Conservation (phyloP, 805 yeast species). For the Torulaspora maleeae region DNA sequence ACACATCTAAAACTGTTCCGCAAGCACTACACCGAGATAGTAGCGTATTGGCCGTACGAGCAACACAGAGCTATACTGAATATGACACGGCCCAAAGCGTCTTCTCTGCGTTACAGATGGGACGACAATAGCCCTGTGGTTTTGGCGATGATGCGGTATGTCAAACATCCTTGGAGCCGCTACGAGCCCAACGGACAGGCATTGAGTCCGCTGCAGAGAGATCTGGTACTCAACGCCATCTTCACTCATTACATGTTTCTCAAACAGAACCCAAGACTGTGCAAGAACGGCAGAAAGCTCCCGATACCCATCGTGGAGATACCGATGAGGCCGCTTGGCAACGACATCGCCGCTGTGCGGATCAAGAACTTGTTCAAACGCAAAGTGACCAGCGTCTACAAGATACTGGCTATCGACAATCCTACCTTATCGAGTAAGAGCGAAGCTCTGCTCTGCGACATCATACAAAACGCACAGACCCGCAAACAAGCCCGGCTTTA, state of each 20-base stretch:
- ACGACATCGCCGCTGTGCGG: constrained; percentile 19
- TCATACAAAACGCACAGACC: constrained; percentile 6
- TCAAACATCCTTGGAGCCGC: constrained; percentile 14
- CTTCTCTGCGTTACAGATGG: constrained; percentile 19
- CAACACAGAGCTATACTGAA: constrained; percentile 13
- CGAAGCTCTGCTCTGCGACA: constrained; percentile 14
- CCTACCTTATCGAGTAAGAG: constrained; percentile 13
- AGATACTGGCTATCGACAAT: constrained; percentile 21
- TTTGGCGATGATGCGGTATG: constrained; percentile 11
- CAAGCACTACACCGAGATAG: constrained; percentile 13
- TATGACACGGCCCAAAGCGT: constrained; percentile 15
- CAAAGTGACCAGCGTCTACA: constrained; percentile 18
- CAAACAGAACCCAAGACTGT: constrained; percentile 16
- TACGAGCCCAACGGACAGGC: background rate
- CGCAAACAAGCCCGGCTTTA: constrained; percentile 17
- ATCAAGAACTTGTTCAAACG: constrained; percentile 18
- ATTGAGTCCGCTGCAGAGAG: constrained; percentile 3
- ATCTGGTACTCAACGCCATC: constrained; percentile 13
- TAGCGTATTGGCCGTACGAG: constrained; percentile 24
- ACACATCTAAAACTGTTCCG: constrained; percentile 14
- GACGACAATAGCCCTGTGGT: constrained; percentile 10
- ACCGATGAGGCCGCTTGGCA: constrained; percentile 24
- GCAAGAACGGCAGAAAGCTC: constrained; percentile 15
- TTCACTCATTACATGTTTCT: constrained; percentile 22
- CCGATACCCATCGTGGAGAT: constrained; percentile 25